Conservation (phyloP, 1,284 basidiomycete genomes). For the Naganishia sp. region DNA sequence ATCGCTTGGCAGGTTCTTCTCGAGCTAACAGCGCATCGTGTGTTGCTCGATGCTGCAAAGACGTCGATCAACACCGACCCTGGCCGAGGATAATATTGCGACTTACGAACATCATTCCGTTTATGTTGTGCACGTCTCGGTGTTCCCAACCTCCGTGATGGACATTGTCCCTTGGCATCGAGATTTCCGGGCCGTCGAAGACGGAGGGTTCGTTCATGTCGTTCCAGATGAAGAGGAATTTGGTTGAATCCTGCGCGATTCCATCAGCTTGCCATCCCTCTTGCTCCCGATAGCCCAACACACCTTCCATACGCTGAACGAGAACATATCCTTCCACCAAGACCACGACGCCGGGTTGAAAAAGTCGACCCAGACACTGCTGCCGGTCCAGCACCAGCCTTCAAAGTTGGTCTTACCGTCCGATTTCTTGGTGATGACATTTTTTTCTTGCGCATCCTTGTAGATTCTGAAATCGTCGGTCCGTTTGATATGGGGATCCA, state of each 20-base stretch:
- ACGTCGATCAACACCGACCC: constrained; percentile 31
- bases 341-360: constrained; percentile 88
- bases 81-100: neutral
- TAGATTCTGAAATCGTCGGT: constrained; percentile 79
- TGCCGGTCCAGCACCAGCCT: constrained; percentile 98
- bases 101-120: constrained; percentile 56
- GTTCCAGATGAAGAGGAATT: constrained; percentile 89
- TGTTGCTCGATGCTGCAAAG: constrained; percentile 74
- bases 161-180: constrained; percentile 90
- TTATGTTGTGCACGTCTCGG: constrained; percentile 69
- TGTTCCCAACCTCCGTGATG: constrained; percentile 95
- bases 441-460: constrained; percentile 76
- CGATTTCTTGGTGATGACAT: constrained; percentile 77
- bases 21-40: constrained; percentile 77
- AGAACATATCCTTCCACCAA: constrained; percentile 88
- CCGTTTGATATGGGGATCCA: constrained; percentile 95
- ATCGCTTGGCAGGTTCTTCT: constrained; percentile 71
- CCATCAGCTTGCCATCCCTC: neutral
- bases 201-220: constrained; percentile 99
- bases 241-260: constrained; percentile 59
- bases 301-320: constrained; percentile 59
- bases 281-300: constrained; percentile 5
- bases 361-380: constrained; percentile 93
- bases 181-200: constrained; percentile 98
- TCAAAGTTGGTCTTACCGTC: constrained; percentile 81